phyloP scores from a whole-genome alignment of 108 stramenopile species.

The Nitzschia inconspicua region DNA sequence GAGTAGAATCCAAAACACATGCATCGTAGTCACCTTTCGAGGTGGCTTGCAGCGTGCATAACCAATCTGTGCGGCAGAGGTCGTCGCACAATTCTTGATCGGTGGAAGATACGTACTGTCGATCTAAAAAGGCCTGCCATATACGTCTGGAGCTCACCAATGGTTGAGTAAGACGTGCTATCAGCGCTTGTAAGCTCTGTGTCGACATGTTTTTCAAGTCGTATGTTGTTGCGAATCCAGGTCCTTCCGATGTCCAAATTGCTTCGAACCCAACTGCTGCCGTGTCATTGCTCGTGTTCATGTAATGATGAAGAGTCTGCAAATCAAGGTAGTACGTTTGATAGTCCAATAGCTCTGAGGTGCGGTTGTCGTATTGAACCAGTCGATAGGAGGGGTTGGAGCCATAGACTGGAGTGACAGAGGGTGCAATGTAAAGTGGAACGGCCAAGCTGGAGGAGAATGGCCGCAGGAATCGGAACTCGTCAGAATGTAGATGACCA shows the following conservation, averaged over 20 bases:
- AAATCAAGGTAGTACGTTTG: constrained; percentile 29
- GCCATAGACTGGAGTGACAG: constrained; percentile 62
- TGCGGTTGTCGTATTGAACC: constrained; percentile 31
- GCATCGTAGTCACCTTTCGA: not conserved
- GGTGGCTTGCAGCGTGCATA: not conserved
- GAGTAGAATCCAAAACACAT: too few species aligned
- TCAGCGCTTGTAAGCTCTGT: not conserved
- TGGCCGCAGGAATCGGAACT: constrained; percentile 51
- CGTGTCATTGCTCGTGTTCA: not conserved
- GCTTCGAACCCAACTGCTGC: not conserved
- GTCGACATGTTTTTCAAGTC: not conserved
- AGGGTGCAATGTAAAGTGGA: constrained; percentile 48
- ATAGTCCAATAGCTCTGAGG: constrained; percentile 22
- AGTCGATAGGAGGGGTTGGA: constrained; percentile 65
- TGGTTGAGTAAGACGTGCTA: not conserved
- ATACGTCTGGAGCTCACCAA: not conserved
- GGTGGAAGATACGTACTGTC: constrained; percentile 1
- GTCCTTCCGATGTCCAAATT: not conserved
- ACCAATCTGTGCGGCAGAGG: not conserved
- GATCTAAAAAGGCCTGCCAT: constrained; percentile 3
- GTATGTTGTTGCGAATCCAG: not conserved
- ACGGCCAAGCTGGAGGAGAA: not conserved
- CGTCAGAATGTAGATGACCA: constrained; percentile 75
- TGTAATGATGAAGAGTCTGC: too few species aligned
- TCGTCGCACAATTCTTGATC: not conserved